phyloP scores from a whole-genome alignment of 2,329 filamentous ascomycete genomes.

The Alternaria arbusti region DNA sequence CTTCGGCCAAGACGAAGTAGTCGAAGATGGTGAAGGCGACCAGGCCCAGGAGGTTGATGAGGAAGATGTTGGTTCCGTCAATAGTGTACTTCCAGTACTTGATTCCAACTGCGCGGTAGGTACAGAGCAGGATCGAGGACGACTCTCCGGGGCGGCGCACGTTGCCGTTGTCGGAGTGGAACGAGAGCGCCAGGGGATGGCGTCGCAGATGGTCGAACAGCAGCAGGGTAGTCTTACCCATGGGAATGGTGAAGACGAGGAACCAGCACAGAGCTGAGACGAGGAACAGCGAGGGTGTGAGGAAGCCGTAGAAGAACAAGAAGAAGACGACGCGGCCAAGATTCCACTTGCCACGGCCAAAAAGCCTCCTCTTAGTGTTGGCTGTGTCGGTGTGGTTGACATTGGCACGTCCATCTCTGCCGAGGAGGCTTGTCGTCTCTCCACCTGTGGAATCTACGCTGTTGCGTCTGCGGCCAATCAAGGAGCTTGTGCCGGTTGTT shows the following conservation, averaged over 20 bases:
- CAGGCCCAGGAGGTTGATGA: slow-evolving; percentile 93
- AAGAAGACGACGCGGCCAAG: slow-evolving; percentile 95
- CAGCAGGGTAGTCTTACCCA: slow-evolving; percentile 93
- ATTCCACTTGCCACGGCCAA: slow-evolving; percentile 96
- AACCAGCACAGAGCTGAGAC: slow-evolving; percentile 94
- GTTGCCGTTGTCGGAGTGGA: slow-evolving; percentile 83
- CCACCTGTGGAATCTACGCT: slow-evolving; percentile 87
- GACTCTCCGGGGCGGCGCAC: slow-evolving; percentile 73
- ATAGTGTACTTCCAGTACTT: slow-evolving; percentile 99
- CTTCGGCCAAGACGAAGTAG: slow-evolving; percentile 77
- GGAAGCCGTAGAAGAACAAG: slow-evolving; percentile 90
- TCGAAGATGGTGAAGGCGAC: slow-evolving; percentile 96
- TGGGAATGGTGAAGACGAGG: slow-evolving; percentile 95
- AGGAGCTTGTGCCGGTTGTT: slow-evolving; percentile 69
- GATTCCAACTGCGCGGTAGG: slow-evolving; percentile 89
- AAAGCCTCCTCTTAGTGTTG: slow-evolving; percentile 78
- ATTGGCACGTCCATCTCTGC: slow-evolving; percentile 64
- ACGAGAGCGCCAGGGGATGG: slow-evolving; percentile 90
- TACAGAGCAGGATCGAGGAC: slow-evolving; percentile 90
- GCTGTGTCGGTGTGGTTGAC: slow-evolving; percentile 46
- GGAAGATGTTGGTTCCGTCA: slow-evolving; percentile 97
- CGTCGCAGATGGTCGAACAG: slow-evolving; percentile 90
- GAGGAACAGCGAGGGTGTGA: slow-evolving; percentile 83
- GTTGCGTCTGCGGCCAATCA: slow-evolving; percentile 83
- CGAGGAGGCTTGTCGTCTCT: slow-evolving; percentile 89